phyloP scores from a whole-genome alignment of 257 asterid genomes.

The Hygrophila difformis region DNA sequence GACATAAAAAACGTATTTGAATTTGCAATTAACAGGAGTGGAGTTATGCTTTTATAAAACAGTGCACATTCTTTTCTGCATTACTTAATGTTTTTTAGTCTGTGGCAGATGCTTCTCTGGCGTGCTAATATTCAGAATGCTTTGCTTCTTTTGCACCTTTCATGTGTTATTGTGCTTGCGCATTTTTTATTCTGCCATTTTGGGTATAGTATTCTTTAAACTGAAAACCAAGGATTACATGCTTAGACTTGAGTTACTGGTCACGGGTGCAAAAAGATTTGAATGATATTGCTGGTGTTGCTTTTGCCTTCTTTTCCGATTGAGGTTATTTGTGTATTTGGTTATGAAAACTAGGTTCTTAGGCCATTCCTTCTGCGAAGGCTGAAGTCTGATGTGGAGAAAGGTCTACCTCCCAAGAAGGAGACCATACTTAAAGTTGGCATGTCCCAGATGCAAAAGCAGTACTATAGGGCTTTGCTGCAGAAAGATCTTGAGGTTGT shows the following conservation, averaged over 20 bases:
- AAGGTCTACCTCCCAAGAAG: slow-evolving; percentile 97
- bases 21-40: no score
- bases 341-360: slow-evolving; percentile 48
- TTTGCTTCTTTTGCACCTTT: neutral
- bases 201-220: no score
- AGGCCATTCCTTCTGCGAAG: slow-evolving; percentile 96
- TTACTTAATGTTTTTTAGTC: neutral
- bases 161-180: neutral
- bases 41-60: no score
- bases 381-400: slow-evolving; percentile 93
- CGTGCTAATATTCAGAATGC: neutral
- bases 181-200: neutral
- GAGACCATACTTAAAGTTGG: slow-evolving; percentile 98
- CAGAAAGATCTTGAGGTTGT: slow-evolving; percentile 98
- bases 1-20: no score
- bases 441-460: slow-evolving; percentile 98
- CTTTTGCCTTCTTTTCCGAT: slow-evolving; percentile 3
- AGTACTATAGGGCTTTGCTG: slow-evolving; percentile 75
- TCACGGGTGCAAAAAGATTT: neutral
- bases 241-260: neutral
- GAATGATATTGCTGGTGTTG: neutral
- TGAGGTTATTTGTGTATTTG: slow-evolving; percentile 7
- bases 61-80: neutral
- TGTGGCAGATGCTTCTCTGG: neutral
- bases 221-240: no score